Base-by-base conservation (phyloP, 164 flowering plant genomes). In the Kingdonia uniflora region DNA sequence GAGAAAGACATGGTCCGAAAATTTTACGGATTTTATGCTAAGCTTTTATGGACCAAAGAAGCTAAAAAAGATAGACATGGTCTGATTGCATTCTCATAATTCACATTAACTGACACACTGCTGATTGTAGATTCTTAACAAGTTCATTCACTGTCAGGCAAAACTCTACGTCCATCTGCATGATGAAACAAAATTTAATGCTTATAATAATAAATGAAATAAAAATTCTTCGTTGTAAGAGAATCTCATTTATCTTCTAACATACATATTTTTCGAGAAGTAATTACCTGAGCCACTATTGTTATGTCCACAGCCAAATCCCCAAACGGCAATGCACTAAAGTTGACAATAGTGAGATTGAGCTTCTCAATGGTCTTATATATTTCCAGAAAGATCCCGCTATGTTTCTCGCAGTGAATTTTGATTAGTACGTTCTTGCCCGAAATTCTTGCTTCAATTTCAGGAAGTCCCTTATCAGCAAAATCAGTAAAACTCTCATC, bases 131-230 rank as follows among this genome's bases (percentile, higher is more conserved):
- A 53, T 54, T 65, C 69, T 61, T 73, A 43, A 68, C 78, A 13
- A 79, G 68, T 63, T 76, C 84, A 56, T 71, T 70, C 39, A 49
- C 54, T 62, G 66, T 56, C 71, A 69, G 58, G 60, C 57, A 40
- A 57, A 76, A 76, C 54, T 61, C 72, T 11, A 7, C 48, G 19
- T 71, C 74, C 81, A 79, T 77, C 91, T 79, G 76, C 62, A 70
- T 25, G 39, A 29, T n/a, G n/a, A n/a, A n/a, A n/a, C 35, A 29
- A 8, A 29, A 29, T 3, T 29, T 29, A 29, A 29, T 29, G 8
- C 8, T 4, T 29, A 3, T 29, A 8, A 29, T 29, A 4, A 29
- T 29, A 29, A 29, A 29, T 29, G n/a, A n/a, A n/a, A n/a, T n/a
- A n/a, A n/a, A n/a, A n/a, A n/a, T n/a, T n/a, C n/a, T n/a, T n/a